phyloP scores from a whole-genome alignment of 352 stramenopile genomes.

The Elongisporangium anandrum region DNA sequence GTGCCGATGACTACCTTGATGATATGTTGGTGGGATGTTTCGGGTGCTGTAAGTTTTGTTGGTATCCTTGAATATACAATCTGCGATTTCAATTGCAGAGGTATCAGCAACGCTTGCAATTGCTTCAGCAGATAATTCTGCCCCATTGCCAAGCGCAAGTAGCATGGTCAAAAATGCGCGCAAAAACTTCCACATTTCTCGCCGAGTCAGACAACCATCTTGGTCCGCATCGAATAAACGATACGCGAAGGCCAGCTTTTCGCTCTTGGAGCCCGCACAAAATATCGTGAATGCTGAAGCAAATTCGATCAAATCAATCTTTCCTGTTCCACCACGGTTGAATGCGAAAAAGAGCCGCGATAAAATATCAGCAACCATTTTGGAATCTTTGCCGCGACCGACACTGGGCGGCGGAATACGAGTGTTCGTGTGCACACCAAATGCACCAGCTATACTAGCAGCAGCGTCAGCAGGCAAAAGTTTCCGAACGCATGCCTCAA shows the following conservation, averaged over 20 bases:
- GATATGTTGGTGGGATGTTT: conserved; percentile 17
- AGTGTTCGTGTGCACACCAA: conserved; percentile 56
- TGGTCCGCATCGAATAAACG: conserved; percentile 89
- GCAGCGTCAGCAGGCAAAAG: conserved; percentile 54
- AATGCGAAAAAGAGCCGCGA: conserved; percentile 84
- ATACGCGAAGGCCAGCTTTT: conserved; percentile 91
- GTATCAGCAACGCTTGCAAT: conserved; percentile 79
- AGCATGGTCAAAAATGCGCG: conserved; percentile 94
- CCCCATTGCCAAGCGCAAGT: conserved; percentile 90
- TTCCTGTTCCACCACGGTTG: conserved; percentile 77
- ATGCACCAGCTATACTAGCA: conserved; percentile 47
- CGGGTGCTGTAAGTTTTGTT: conserved; percentile 73
- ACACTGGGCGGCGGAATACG: conserved; percentile 57
- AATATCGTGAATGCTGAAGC: conserved; percentile 93
- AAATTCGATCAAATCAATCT: conserved; percentile 88
- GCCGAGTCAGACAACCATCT: conserved; percentile 86
- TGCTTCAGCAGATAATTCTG: conserved; percentile 72
- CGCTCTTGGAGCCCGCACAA: conserved; percentile 93
- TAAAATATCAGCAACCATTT: conserved; percentile 73
- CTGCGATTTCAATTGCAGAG: conserved; percentile 76
- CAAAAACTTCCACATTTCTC: conserved; percentile 92
- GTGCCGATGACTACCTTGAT: conserved; percentile 29
- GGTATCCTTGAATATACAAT: conserved; percentile 80
- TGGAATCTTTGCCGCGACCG: conserved; percentile 56
- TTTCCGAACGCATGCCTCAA: conserved; percentile 64